Base-by-base conservation (phyloP, 2,329 filamentous ascomycete genomes). In the Decorospora gaudefroyi region DNA sequence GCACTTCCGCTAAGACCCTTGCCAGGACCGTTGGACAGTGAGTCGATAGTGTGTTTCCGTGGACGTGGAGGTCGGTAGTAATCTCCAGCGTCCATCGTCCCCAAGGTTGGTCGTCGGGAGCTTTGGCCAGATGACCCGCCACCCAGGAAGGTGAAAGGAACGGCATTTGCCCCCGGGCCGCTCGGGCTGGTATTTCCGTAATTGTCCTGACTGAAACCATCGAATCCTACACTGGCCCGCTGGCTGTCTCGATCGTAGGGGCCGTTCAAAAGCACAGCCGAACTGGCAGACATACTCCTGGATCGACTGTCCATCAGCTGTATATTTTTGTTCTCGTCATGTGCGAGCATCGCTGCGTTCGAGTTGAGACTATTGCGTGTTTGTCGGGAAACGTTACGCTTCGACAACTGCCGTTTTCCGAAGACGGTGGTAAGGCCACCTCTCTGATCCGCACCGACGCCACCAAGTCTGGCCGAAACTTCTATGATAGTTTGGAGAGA, bases 401-500 rank as follows among this genome's bases (percentile, higher is more conserved):
- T 83, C 9, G 88, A 88, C 27, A 96, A 76, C 69, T 96, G 90
- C 32, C 91, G 87, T 80, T 91, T 90, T 36, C 91, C 91, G 65
- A 96, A 95, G 49, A 82, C 80, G 73, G 91, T 96, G 57, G 86
- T 85, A 40, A 99, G 77, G 6, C 90, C 92, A 62, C 93, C 92
- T 66, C 89, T 78, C 36, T 73, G 66, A 56, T 92, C 87, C 15
- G 85, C 86, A 34, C 90, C 93, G 21, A 88, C 91, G 25, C 92
- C 92, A 17, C 87, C 80, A 62, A 93, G 77, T 39, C 92, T 82
- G 17, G 91, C 90, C 35, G 85, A 76, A 6, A 99, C 90, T 70
- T 99, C 93, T 27, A 96, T 81, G 28, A 96, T 79, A 0, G 92
- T 96, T 67, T 96, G 90, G 5, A 96, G 68, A 1, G 93, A 87